A percentile compares a stretch with the other conserved stretches of the same genome.
phyloP scores from a whole-genome alignment of 108 stramenopile genomes.

The Cyclostephanos invisitatus region DNA sequence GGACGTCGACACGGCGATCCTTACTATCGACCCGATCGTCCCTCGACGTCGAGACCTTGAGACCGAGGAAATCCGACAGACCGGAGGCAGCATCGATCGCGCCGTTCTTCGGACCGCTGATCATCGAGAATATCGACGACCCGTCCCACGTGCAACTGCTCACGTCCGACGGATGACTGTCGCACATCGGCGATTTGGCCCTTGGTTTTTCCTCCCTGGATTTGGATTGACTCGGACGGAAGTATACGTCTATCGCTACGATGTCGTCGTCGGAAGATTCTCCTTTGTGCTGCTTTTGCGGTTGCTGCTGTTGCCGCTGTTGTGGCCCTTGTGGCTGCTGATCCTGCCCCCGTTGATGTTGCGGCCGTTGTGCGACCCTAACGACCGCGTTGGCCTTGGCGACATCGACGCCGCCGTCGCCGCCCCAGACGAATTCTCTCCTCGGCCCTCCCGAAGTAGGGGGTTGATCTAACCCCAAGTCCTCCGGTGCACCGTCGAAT shows the following conservation, averaged over 20 bases:
- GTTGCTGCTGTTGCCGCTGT: background rate
- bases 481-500: too few species aligned
- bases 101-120: slow-evolving; percentile 9
- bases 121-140: slow-evolving; percentile 22
- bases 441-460: background rate
- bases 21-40: background rate
- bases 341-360: background rate
- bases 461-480: background rate
- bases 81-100: slow-evolving; percentile 7
- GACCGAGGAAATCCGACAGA: slow-evolving; percentile 27
- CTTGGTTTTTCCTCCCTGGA: slow-evolving; percentile 4
- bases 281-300: background rate
- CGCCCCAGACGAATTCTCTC: slow-evolving; percentile 4
- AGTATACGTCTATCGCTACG: slow-evolving; percentile 39
- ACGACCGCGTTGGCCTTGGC: background rate
- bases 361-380: background rate
- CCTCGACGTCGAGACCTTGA: background rate
- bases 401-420: background rate
- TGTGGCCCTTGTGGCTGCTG: background rate
- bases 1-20: background rate
- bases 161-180: slow-evolving; percentile 11
- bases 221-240: slow-evolving; percentile 12
- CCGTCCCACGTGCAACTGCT: slow-evolving; percentile 39
- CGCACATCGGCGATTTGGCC: background rate
- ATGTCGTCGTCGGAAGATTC: slow-evolving; percentile 17